A percentile compares a stretch with the other conserved stretches of the same genome.
Conservation (phyloP, 2,329 filamentous ascomycete species). For the Penicillium sp. region DNA sequence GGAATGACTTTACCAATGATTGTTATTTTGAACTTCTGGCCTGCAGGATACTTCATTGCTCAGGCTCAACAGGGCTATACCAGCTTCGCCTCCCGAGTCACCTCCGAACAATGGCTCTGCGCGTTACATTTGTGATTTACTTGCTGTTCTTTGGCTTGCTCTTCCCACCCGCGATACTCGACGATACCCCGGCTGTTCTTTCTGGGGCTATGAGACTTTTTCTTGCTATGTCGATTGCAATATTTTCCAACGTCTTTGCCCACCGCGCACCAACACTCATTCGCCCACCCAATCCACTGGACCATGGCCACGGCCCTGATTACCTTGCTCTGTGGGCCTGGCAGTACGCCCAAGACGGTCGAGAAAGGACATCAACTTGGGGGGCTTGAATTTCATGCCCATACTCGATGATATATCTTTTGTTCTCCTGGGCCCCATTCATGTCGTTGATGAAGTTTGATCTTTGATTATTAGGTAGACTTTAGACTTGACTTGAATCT, state of each 20-base stretch:
- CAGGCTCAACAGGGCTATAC: background rate
- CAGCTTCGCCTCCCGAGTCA: background rate
- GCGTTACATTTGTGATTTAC: background rate
- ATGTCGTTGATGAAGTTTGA: background rate
- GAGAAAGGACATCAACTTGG: too few species aligned
- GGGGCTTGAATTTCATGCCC: background rate
- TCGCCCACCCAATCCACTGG: background rate
- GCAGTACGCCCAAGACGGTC: background rate
- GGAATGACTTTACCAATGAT: too few species aligned
- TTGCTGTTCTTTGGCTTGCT: background rate
- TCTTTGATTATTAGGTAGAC: background rate
- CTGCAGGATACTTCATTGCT: too few species aligned
- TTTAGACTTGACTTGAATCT: background rate
- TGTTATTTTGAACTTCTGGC: background rate
- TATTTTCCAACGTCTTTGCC: background rate
- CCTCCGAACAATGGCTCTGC: background rate
- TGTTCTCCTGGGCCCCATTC: background rate
- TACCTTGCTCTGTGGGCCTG: background rate
- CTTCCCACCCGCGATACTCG: background rate
- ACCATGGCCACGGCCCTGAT: background rate
- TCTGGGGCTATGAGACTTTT: background rate
- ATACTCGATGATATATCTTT: background rate
- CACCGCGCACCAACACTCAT: background rate
- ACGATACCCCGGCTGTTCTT: background rate
- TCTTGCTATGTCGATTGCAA: too few species aligned